Evolutionary conservation across 495 filamentous ascomycete genomes (phyloP), one percentile per base, ranked within the genome.

Genomic region (Aspergillus heteromorphus): DNA sequence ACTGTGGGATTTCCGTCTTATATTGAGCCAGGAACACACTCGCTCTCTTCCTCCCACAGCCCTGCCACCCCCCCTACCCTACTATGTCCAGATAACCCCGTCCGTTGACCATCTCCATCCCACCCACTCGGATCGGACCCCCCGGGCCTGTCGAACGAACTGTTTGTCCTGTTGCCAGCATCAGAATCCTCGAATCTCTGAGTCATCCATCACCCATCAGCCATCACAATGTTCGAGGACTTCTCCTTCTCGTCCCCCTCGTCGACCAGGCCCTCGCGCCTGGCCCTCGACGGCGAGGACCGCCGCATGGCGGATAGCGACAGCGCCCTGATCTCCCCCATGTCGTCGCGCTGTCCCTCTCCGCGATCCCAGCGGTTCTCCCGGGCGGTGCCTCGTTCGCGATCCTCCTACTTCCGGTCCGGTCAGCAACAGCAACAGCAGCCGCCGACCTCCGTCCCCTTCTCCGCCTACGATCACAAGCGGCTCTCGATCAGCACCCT

Each of bases 311-410:
- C 67, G 54, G 71, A 75, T 52, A 60, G 64, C 45, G 71, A 76
- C 53, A 73, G 70, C 55, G 55, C 59, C 0, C 54, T 74, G 34
- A 68, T 75, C 48, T 77, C 74, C 16, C 74, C 74, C 1, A 42
- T 77, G 42, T 77, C 74, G 29, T 77, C 74, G 17, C 74, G 72
- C 30, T 77, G 73, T 56, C 70, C 74, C 1, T 77, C 74, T 27
- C 74, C 74, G n/a, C 67, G 66, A 38, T 68, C 71, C n/a, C 69
- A 66, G 19, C 73, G 71, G 14, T 67, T 72, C 42, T 61, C 62
- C 19, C 66, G 65, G 40, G 61, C 61, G 11, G 49, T 68, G 7
- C 65, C 70, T 7, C 74, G 66, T 30, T 65, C 69, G 7, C 66
- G 70, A 50, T 69, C 68, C 21, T 64, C 62, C 23, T 68, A 70